Conservation (phyloP, 805 yeast species). For the Cyberlindnera japonica region DNA sequence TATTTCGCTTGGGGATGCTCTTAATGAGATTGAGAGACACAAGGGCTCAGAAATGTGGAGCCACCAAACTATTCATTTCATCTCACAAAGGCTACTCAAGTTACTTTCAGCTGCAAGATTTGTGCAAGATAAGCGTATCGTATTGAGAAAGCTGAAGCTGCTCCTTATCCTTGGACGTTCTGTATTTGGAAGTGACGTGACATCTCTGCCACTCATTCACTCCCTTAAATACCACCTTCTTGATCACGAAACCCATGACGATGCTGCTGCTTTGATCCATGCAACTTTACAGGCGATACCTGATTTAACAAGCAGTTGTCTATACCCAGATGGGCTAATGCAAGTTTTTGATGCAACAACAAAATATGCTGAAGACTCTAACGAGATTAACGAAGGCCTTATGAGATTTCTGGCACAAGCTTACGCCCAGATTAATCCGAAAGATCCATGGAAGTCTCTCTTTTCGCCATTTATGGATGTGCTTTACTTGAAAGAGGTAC, state of each 20-base stretch:
- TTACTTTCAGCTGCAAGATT: slow-evolving; percentile 24
- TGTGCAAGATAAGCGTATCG: slow-evolving; percentile 23
- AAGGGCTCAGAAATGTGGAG: slow-evolving; percentile 33
- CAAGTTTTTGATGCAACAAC: slow-evolving; percentile 21
- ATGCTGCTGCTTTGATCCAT: slow-evolving; percentile 28
- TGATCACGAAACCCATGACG: slow-evolving; percentile 21
- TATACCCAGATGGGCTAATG: slow-evolving; percentile 19
- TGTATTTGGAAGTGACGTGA: slow-evolving; percentile 13
- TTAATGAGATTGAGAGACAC: slow-evolving; percentile 15
- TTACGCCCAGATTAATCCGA: slow-evolving; percentile 1
- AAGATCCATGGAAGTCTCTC: slow-evolving; percentile 15
- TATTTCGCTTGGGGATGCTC: slow-evolving; percentile 15
- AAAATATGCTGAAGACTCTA: slow-evolving; percentile 1
- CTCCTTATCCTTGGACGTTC: slow-evolving; percentile 30
- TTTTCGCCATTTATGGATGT: slow-evolving; percentile 13
- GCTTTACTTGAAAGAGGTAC: slow-evolving; percentile 2
- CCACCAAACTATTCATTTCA: slow-evolving; percentile 33
- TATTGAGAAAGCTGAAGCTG: slow-evolving; percentile 37
- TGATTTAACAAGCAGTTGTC: neutral
- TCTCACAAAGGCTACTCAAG: slow-evolving; percentile 33
- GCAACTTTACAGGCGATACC: slow-evolving; percentile 12
- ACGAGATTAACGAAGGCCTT: neutral
- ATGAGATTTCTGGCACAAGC: neutral
- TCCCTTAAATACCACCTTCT: slow-evolving; percentile 18
- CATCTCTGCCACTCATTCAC: slow-evolving; percentile 23